Evolutionary conservation across 2,329 filamentous ascomycete genomes (phyloP).

Genomic region (Alternaria solani): DNA sequence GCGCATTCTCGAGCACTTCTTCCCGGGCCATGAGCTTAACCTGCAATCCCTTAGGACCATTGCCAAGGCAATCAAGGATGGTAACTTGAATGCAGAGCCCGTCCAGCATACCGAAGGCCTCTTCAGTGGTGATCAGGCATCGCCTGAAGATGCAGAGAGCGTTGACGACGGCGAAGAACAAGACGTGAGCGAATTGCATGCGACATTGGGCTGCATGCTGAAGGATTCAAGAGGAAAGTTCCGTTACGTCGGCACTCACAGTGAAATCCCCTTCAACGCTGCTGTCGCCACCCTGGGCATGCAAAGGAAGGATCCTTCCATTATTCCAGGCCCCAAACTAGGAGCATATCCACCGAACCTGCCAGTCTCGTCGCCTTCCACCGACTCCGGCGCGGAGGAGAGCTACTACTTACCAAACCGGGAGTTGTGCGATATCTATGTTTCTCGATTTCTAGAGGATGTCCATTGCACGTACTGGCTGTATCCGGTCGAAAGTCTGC

Average conservation of each 20-base stretch:
- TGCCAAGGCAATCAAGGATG: conserved; percentile 44
- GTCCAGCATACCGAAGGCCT: conserved; percentile 34
- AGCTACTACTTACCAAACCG: conserved; percentile 42
- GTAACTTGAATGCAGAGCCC: conserved; percentile 35
- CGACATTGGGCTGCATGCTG: conserved; percentile 50
- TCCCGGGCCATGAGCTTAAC: conserved; percentile 48
- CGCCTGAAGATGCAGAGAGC: conserved; percentile 35
- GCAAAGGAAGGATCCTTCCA: conserved; percentile 29
- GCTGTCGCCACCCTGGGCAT: conserved; percentile 45
- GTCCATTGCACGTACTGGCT: conserved; percentile 50
- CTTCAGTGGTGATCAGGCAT: conserved; percentile 30
- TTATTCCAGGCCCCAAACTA: conserved; percentile 42
- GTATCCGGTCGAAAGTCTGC: conserved; percentile 44
- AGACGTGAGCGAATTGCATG: conserved; percentile 47
- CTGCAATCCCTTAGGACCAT: conserved; percentile 44
- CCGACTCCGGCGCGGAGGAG: conserved; percentile 29
- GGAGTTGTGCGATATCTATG: conserved; percentile 41
- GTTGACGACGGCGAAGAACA: conserved; percentile 40
- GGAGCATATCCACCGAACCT: conserved; percentile 44
- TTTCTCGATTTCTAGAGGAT: conserved; percentile 46
- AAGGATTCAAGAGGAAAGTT: conserved; percentile 46
- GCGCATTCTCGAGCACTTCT: conserved; percentile 49
- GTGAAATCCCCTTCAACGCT: conserved; percentile 50
- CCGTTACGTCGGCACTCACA: conserved; percentile 49
- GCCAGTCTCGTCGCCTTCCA: conserved; percentile 28